Base-by-base conservation (phyloP, 2,329 filamentous ascomycete species). In the Diplodia sapinea region DNA sequence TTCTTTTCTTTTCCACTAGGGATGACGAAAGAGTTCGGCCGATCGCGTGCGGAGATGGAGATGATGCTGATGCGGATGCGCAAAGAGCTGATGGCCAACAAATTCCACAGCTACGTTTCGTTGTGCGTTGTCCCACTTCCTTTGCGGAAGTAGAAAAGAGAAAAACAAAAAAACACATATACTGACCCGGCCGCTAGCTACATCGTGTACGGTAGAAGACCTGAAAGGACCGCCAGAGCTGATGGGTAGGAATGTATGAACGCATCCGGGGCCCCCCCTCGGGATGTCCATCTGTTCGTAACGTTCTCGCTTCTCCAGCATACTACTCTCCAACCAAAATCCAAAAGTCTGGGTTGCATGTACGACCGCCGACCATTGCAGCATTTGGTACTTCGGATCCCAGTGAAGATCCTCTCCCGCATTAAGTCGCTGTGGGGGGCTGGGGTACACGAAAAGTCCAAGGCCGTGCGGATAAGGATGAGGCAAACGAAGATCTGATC, bases 11-110 rank as follows among this genome's bases (percentile, higher is more conserved):
- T 56, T 23, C 2, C 6, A 17, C 23, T 20, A 62, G 57, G 57
- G 2, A 62, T 67, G 23, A 67, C 56, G 2, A 62, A 36, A 55
- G 65, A 66, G 31, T 66, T 62, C 36, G 65, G 65, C 13, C 52
- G 56, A 40, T 54, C 55, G 12, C 47, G 65, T 8, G 55, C 33
- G 11, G 65, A 67, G 47, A 62, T 67, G 65, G 65, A 67, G 23
- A 23, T 62, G 31, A 52, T 67, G 33, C 47, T 62, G 15, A 67
- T 61, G 55, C 43, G 65, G 31, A 67, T 67, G 55, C 43, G 49
- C 2, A 62, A 67, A n/a, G 55, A 67, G n/a, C 26, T 61, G 33
- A 61, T 62, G 65, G 56, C 65, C 3, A 67, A 67, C 47, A 67
- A 54, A 26, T 61, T 62, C 38, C 65, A 67, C 26, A 61, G 65